Evolutionary conservation across 202 grass and related monocot genomes (phyloP).

Genomic region (Sporobolus alterniflorus): DNA sequence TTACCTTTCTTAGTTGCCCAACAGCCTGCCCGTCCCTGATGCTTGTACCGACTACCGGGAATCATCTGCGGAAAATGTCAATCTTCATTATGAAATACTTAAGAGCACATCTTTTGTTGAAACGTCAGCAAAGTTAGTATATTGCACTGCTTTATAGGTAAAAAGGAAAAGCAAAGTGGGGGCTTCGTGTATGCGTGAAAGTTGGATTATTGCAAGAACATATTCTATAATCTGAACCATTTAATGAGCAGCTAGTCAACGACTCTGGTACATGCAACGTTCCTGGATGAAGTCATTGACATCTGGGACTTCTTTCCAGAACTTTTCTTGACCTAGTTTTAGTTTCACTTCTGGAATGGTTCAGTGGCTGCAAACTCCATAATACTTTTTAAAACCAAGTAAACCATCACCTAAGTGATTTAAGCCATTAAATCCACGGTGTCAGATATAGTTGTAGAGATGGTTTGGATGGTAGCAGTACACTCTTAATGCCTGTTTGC

Average conservation of each 20-base stretch:
- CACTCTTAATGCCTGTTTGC: too few relatives aligned
- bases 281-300: constrained; percentile 6
- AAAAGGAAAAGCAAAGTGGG: constrained; percentile 50
- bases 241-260: constrained; percentile 31
- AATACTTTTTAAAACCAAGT: too few relatives aligned
- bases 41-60: constrained; percentile 19
- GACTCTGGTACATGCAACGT: constrained; percentile 27
- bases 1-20: too few relatives aligned
- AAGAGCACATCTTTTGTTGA: constrained; percentile 51
- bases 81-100: constrained; percentile 30
- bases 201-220: constrained; percentile 47
- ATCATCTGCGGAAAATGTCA: constrained; percentile 32
- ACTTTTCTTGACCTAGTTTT: background rate
- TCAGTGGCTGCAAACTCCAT: too few relatives aligned
- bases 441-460: too few relatives aligned
- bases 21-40: too few relatives aligned
- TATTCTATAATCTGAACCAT: constrained; percentile 49
- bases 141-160: constrained; percentile 41
- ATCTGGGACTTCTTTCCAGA: background rate
- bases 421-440: too few relatives aligned
- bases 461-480: too few relatives aligned
- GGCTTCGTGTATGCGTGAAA: constrained; percentile 56
- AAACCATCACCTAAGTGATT: too few relatives aligned
- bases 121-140: constrained; percentile 48
- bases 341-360: too few relatives aligned